Percentiles rank a stretch among this genome's conserved stretches.
These are phyloP conservation scores for Isoetes taiwanensis DNA, from an alignment of 75 land plant species.

Conservation along the genomic window DNA sequence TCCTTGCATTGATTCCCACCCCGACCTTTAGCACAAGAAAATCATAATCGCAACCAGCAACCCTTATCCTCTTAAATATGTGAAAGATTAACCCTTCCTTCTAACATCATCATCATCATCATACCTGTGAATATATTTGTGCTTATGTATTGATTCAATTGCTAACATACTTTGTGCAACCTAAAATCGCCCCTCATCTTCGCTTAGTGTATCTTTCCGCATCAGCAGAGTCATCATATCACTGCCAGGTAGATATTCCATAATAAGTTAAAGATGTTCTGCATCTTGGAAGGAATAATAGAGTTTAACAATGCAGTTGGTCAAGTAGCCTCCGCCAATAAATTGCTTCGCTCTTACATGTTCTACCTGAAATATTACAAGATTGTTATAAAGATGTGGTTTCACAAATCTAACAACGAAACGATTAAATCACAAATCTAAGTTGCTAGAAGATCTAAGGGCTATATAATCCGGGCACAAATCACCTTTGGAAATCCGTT, in stretches of 20 bases:
- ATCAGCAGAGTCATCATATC: conserved; percentile 86
- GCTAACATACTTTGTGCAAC: conserved; percentile 79
- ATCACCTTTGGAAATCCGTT: no score
- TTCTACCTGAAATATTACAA: conserved; percentile 82
- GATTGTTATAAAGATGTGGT: no score
- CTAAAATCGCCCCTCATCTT: conserved; percentile 77
- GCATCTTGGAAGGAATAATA: conserved; percentile 76
- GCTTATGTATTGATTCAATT: conserved; percentile 75
- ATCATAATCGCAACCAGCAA: not conserved
- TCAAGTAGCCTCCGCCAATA: conserved; percentile 76
- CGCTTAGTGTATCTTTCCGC: conserved; percentile 69
- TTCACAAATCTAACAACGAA: no score
- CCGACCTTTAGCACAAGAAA: not conserved
- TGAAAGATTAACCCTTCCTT: no score
- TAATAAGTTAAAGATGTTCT: conserved; percentile 74
- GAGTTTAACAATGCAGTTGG: conserved; percentile 73
- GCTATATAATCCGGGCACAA: no score
- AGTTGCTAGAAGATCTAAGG: no score
- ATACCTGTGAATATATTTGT: conserved; percentile 80
- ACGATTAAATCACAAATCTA: no score
- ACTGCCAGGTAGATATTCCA: conserved; percentile 94
- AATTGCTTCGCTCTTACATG: conserved; percentile 87
- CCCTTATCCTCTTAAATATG: no score
- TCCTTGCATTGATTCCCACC: not conserved
- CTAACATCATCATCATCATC: not conserved